Conservation (phyloP, 2,329 filamentous ascomycete genomes). For the Chalara sp. region DNA sequence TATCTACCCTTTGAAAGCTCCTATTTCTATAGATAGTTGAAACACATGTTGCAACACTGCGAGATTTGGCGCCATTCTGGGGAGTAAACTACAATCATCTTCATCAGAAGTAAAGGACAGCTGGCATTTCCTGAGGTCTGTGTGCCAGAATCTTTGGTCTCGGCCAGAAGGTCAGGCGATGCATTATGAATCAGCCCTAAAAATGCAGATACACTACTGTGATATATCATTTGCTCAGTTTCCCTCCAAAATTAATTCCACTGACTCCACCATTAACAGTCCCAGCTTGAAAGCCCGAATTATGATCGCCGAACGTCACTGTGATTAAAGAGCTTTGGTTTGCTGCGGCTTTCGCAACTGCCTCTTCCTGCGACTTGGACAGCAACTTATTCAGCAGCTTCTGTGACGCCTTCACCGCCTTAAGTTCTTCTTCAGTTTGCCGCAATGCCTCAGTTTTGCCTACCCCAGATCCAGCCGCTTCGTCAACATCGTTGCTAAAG, state of each 20-base stretch:
- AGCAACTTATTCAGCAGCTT: conserved; percentile 17
- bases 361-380: conserved; percentile 17
- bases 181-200: too few species aligned
- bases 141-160: too few species aligned
- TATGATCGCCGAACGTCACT: conserved; percentile 16
- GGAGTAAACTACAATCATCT: too few species aligned
- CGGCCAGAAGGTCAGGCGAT: too few species aligned
- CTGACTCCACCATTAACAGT: conserved; percentile 15
- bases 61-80: too few species aligned
- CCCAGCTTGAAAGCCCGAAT: conserved; percentile 15
- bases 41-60: too few species aligned
- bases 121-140: too few species aligned
- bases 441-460: conserved; percentile 13
- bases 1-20: too few species aligned
- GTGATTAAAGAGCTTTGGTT: conserved; percentile 10
- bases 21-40: too few species aligned
- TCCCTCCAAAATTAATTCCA: conserved; percentile 16
- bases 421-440: conserved; percentile 18
- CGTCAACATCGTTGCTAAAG: conserved; percentile 15
- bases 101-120: too few species aligned
- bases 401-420: conserved; percentile 14
- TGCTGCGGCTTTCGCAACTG: conserved; percentile 14
- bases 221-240: background rate
- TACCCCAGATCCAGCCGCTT: conserved; percentile 5
- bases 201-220: too few species aligned